Evolutionary conservation across 2,329 filamentous ascomycete genomes (phyloP).

Genomic region (Colletotrichum sp.): DNA sequence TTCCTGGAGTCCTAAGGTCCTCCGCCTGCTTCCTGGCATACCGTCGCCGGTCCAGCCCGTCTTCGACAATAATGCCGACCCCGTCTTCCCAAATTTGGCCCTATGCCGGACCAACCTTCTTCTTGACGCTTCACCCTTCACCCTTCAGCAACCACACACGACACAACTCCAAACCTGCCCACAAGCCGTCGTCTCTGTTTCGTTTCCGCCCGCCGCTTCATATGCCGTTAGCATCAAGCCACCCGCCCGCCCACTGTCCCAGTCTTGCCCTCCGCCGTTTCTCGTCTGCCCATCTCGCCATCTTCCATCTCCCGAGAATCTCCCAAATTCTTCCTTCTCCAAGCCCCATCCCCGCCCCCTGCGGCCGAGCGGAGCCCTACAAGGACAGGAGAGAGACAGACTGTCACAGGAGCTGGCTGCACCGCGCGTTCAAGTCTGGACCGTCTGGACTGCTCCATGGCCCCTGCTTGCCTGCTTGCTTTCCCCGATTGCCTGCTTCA

Average conservation of each 20-base stretch:
- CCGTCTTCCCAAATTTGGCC: neutral
- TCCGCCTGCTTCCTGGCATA: neutral
- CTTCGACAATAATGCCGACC: neutral
- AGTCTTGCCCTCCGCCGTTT: neutral
- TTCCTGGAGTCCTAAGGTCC: neutral
- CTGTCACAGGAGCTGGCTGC: constrained; percentile 7
- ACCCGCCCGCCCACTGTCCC: neutral
- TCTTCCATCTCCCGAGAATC: neutral
- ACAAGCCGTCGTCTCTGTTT: constrained; percentile 12
- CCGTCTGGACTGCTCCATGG: neutral
- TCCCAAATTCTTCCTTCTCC: neutral
- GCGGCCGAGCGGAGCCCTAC: constrained; percentile 13
- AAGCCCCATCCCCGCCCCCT: constrained; percentile 3
- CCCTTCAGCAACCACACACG: neutral
- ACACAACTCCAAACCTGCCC: neutral
- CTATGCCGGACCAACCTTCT: neutral
- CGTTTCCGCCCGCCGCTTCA: constrained; percentile 10
- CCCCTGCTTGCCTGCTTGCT: neutral
- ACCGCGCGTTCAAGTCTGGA: constrained; percentile 18
- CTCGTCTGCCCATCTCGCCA: neutral
- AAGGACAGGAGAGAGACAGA: constrained; percentile 16
- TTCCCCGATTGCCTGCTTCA: too few relatives aligned
- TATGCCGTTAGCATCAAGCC: neutral
- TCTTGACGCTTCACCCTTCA: neutral
- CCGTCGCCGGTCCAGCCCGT: constrained; percentile 8